Percentiles rank a stretch among this genome's conserved stretches.
Conservation (phyloP, 768 basidiomycete species). For the Tylopilus vinaceipallidus region DNA sequence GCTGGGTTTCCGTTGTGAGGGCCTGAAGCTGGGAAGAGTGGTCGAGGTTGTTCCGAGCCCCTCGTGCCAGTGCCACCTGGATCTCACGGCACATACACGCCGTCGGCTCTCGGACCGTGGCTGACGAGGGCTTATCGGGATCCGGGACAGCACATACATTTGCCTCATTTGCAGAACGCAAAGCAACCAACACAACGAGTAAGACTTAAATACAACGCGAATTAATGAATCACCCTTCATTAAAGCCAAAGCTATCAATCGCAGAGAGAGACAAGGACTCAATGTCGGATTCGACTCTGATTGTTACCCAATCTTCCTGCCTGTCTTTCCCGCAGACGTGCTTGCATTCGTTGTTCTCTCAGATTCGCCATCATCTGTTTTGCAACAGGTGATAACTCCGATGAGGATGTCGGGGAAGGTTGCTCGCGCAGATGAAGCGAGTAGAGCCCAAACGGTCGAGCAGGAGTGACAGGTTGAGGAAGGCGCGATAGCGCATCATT, state of each 20-base stretch:
- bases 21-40: neutral
- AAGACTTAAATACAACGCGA: constrained; percentile 14
- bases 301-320: constrained; percentile 30
- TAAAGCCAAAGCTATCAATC: constrained; percentile 14
- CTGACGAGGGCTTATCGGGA: too few relatives aligned
- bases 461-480: constrained; percentile 43
- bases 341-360: constrained; percentile 40
- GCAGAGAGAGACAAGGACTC: constrained; percentile 5
- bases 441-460: constrained; percentile 41
- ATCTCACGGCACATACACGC: neutral
- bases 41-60: neutral
- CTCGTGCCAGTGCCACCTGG: neutral
- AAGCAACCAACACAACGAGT: constrained; percentile 9
- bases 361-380: constrained; percentile 66
- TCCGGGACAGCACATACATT: too few relatives aligned
- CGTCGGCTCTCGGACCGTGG: too few relatives aligned
- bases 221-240: constrained; percentile 12
- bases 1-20: neutral
- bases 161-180: constrained; percentile 4
- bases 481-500: constrained; percentile 27
- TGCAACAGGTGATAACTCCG: constrained; percentile 70
- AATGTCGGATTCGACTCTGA: constrained; percentile 32
- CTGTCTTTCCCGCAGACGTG: constrained; percentile 33
- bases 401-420: constrained; percentile 67
- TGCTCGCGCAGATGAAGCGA: constrained; percentile 25